A percentile compares a stretch with the other conserved stretches of the same genome.
phyloP scores from a whole-genome alignment of 768 basidiomycete genomes.

The Pleurotus pulmonarius region DNA sequence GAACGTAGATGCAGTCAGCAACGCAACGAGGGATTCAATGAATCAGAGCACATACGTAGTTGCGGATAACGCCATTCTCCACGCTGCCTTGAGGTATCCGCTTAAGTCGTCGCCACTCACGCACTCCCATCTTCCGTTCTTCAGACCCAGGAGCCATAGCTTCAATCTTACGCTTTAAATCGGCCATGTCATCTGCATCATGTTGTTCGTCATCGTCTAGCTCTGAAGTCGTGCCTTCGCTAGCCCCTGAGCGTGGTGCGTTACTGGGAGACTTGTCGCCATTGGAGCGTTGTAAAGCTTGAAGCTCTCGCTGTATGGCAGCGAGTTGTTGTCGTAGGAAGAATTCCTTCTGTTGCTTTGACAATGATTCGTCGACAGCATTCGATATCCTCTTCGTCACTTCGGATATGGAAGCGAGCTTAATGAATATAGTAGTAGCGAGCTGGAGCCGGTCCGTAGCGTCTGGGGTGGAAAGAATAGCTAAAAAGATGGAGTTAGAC shows the following conservation, averaged over 20 bases:
- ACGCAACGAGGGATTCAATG: not conserved
- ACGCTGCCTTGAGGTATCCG: conserved; percentile 89
- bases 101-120: conserved; percentile 82
- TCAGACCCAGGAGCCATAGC: conserved; percentile 70
- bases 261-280: conserved; percentile 11
- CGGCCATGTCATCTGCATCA: conserved; percentile 77
- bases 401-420: conserved; percentile 75
- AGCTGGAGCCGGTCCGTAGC: conserved; percentile 60
- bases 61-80: conserved; percentile 85
- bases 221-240: conserved; percentile 39
- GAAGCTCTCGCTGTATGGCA: conserved; percentile 75
- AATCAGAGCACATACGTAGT: conserved; percentile 52
- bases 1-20: not conserved
- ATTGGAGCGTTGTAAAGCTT: conserved; percentile 40
- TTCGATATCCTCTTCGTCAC: conserved; percentile 78
- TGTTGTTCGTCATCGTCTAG: conserved; percentile 76
- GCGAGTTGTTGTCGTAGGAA: conserved; percentile 82
- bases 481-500: conserved; percentile 26
- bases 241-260: conserved; percentile 13
- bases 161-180: conserved; percentile 69
- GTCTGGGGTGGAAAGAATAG: conserved; percentile 57
- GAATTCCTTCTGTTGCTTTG: conserved; percentile 85
- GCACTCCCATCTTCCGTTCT: conserved; percentile 75
- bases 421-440: conserved; percentile 68
- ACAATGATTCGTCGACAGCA: conserved; percentile 79